A percentile compares a stretch with the other conserved stretches of the same genome.
These are phyloP conservation scores for Trypanosoma brucei DNA, from an alignment of 208 protist species.

Conservation along the genomic window DNA sequence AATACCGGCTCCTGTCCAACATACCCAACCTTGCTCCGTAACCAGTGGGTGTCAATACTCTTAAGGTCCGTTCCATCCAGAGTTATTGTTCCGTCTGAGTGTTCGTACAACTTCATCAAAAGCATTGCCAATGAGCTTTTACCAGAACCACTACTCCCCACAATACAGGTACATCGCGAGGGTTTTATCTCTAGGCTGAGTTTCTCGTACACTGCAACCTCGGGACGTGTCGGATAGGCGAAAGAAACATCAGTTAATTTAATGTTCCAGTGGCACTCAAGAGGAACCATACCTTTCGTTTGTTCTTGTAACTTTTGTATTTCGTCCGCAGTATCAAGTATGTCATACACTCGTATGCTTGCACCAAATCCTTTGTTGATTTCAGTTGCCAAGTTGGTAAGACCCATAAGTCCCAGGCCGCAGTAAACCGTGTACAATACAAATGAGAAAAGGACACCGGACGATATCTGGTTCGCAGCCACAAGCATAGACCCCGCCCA, in stretches of 20 bases:
- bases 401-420: constrained; percentile 79
- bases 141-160: constrained; percentile 77
- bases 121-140: constrained; percentile 84
- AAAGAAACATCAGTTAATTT: constrained; percentile 69
- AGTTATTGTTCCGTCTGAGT: constrained; percentile 46
- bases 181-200: constrained; percentile 64
- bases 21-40: constrained; percentile 72
- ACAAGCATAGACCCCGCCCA: constrained; percentile 87
- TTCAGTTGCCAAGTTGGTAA: constrained; percentile 77
- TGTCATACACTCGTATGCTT: constrained; percentile 74
- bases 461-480: constrained; percentile 57
- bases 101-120: constrained; percentile 83
- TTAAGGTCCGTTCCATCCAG: constrained; percentile 58
- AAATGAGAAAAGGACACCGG: constrained; percentile 86
- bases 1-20: constrained; percentile 86
- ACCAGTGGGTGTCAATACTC: constrained; percentile 66
- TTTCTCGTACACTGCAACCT: constrained; percentile 63
- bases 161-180: constrained; percentile 70
- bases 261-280: constrained; percentile 52
- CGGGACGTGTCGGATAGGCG: constrained; percentile 79
- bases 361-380: constrained; percentile 87
- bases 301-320: constrained; percentile 33
- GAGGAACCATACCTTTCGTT: constrained; percentile 38
- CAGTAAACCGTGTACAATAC: constrained; percentile 89
- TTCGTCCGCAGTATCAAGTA: constrained; percentile 62